Conservation (phyloP, 2,329 filamentous ascomycete genomes). For the Cladosporium sp. region DNA sequence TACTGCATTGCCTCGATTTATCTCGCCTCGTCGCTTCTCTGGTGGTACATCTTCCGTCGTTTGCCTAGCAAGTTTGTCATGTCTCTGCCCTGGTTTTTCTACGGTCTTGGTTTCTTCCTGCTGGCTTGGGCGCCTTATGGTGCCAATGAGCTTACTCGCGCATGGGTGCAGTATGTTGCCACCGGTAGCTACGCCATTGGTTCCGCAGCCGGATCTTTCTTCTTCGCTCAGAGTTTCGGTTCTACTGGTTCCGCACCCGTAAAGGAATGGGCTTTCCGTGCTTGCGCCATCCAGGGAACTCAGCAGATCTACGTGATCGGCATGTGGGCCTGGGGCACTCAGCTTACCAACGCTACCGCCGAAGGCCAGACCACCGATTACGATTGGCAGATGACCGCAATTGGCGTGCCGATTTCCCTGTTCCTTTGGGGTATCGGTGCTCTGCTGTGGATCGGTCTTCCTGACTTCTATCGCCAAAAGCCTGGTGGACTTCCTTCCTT, state of each 20-base stretch:
- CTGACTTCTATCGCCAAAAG: constrained; percentile 61
- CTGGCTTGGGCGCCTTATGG: constrained; percentile 60
- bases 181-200: constrained; percentile 60
- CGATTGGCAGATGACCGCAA: constrained; percentile 37
- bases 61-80: constrained; percentile 55
- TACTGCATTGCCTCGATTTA: constrained; percentile 60
- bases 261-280: constrained; percentile 63
- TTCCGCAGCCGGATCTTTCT: constrained; percentile 59
- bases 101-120: constrained; percentile 59
- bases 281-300: constrained; percentile 62
- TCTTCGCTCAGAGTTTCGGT: constrained; percentile 63
- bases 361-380: constrained; percentile 10
- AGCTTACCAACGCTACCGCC: constrained; percentile 4
- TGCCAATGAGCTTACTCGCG: constrained; percentile 35
- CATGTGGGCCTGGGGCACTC: constrained; percentile 64
- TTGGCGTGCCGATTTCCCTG: constrained; percentile 55
- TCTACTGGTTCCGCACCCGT: constrained; percentile 51
- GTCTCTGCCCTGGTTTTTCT: constrained; percentile 60
- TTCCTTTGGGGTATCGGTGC: constrained; percentile 55
- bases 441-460: constrained; percentile 57
- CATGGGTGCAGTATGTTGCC: constrained; percentile 58
- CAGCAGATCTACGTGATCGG: constrained; percentile 63
- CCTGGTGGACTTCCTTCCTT: constrained; percentile 63
- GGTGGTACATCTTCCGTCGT: constrained; percentile 60
- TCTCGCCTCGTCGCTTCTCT: constrained; percentile 53